phyloP scores from a whole-genome alignment of 345 rosid genomes.

The Populus davidiana region DNA sequence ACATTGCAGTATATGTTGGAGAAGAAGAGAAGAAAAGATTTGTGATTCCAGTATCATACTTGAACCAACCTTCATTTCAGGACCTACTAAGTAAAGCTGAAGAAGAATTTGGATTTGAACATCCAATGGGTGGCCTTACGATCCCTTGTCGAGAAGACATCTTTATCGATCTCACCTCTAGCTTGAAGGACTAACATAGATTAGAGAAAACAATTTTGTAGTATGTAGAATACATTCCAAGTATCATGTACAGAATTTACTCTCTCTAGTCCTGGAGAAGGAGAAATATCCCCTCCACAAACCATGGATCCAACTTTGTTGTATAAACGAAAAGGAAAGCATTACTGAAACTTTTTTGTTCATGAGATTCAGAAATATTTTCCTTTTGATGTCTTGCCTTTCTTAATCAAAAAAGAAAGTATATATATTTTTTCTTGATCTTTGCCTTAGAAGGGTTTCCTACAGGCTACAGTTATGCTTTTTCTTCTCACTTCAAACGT shows the following conservation, averaged over 20 bases:
- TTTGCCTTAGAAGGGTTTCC: too few species aligned
- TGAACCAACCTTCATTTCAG: constrained; percentile 8
- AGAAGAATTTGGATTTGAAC: constrained; percentile 15
- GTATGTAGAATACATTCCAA: not conserved
- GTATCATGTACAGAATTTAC: not conserved
- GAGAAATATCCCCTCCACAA: too few species aligned
- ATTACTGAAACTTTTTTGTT: too few species aligned
- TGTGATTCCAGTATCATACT: constrained; percentile 10
- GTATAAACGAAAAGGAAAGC: too few species aligned
- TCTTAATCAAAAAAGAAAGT: too few species aligned
- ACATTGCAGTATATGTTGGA: constrained; percentile 9
- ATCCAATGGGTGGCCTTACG: constrained; percentile 16
- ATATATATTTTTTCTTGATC: too few species aligned
- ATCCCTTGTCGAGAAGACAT: constrained; percentile 17
- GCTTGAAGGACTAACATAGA: not conserved
- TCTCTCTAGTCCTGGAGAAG: too few species aligned
- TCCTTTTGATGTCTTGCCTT: too few species aligned
- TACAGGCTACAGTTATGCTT: too few species aligned
- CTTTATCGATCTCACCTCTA: constrained; percentile 19
- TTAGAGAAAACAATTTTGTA: not conserved
- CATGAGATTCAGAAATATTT: too few species aligned
- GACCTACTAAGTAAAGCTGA: constrained; percentile 7
- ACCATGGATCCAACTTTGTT: too few species aligned
- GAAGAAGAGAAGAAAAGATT: constrained; percentile 15
- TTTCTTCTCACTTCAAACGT: too few species aligned